Base-by-base conservation (phyloP, 2,329 filamentous ascomycete species). In the Aspergillus ochraceoroseus region DNA sequence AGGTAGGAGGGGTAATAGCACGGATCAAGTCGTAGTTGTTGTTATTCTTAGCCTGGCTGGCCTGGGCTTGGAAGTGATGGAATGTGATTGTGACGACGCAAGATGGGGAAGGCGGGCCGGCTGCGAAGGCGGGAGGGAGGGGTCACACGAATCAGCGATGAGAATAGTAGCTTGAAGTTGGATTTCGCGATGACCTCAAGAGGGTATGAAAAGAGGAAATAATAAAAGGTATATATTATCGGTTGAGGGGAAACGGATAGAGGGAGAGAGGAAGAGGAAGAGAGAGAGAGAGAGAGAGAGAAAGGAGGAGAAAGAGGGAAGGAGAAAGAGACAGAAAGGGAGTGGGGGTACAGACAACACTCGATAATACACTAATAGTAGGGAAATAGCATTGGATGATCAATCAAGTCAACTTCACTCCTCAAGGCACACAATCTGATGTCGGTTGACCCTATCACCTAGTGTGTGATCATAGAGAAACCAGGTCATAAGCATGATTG, bases 41-140 rank as follows among this genome's bases (percentile, higher is more conserved):
- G 20, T 22, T 22, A 22, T 22, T 5, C 9, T 22, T 22, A 22
- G 20, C 20, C 20, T 5, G 20, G 9, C 20, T 9, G 9, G 20
- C 5, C 20, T 22, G 9, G 28, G 14, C 12, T 31, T 18, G 20
- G 20, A 22, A 22, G 20, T 22, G 20, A 22, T 22, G 20, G 20
- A 9, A 22, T 5, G 35, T 31, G 35, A 31, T 35, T 34, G 35
- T 43, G 32, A 41, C 32, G 34, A 40, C 18, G 22, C 22, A 37
- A 17, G 23, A 17, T 22, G 31, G 32, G 25, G 32, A 32, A 36
- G 41, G 32, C 25, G 26, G 38, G n/a, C n/a, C 34, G 41, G 19
- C 34, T 33, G 41, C 28, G 22, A 29, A 30, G 20, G 27, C 20
- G 30, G 15, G 18, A 25, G 7, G 18, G 35, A 32, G 30, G 29